phyloP scores from a whole-genome alignment of 768 basidiomycete genomes.

The Lactifluus piperatus region DNA sequence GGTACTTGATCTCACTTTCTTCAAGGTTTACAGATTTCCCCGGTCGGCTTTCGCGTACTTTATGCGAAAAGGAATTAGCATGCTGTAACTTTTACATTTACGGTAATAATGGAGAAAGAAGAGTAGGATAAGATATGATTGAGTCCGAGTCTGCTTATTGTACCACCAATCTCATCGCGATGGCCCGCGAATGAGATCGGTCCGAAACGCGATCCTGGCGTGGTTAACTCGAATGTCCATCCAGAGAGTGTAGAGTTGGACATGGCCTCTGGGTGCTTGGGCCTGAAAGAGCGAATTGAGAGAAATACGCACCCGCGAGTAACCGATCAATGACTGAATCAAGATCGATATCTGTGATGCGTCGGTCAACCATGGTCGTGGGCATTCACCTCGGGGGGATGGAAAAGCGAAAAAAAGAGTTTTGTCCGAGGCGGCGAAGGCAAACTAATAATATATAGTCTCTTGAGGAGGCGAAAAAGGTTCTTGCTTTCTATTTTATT shows the following conservation, averaged over 20 bases:
- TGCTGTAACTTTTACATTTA: not conserved
- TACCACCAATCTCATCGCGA: not conserved
- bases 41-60: constrained; percentile 95
- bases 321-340: constrained; percentile 98
- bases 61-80: not conserved
- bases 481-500: not conserved
- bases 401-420: not conserved
- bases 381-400: not conserved
- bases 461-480: not conserved
- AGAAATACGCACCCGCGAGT: constrained; percentile 91
- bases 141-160: no score
- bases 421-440: not conserved
- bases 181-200: not conserved
- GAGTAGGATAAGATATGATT: not conserved
- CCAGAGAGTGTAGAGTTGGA: not conserved
- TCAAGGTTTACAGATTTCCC: constrained; percentile 96
- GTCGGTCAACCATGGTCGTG: constrained; percentile 53
- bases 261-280: not conserved
- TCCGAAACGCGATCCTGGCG: not conserved
- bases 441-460: not conserved
- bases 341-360: constrained; percentile 84
- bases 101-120: not conserved
- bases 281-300: no score
- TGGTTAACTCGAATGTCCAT: not conserved
- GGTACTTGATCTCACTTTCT: constrained; percentile 98